Evolutionary conservation across 345 rosid species (phyloP), one percentile per base, ranked within the genome.

Genomic region (Gossypium anomalum): DNA sequence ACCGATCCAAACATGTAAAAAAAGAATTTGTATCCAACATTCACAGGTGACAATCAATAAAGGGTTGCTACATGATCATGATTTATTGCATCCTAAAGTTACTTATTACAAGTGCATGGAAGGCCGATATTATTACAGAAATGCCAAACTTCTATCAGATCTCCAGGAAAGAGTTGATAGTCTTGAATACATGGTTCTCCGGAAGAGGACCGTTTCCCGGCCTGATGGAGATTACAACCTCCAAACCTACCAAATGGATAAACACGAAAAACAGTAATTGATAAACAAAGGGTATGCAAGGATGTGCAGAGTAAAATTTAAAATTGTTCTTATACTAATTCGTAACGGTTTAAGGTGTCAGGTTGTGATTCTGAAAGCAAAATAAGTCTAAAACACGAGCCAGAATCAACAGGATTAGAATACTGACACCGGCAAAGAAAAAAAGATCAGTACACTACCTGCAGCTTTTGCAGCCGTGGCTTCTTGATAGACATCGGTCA

Each of bases 401-500:
- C 51, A 13, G 72, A 51, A 52, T 29, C 41, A 52, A 23, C 55
- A 20, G 17, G n/a, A 41, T 22, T 63, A 65, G 68, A 59, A 67
- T 70, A 55, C 5, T 12, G 62, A 56, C 52, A 58, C 15, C 9
- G 9, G 16, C 13, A 20, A 11, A 68, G 11, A 3, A 8, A 6
- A 45, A 23, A 47, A 10, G n/a, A 60, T 10, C 34, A 68, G 27
- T 12, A 27, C 61, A 2, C 70, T 85, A 92, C 97, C 97, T 87
- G 98, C 95, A 16, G 85, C 86, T 82, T 85, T 88, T 71, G 98
- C 97, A 71, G 98, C 99, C 9, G 78, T 76, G 51, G 97, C 98
- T 90, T 96, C 99, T 88, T 88, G 97, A 77, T 85, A 70, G 65
- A 93, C 86, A 85, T 93, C 97, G 0, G 97, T 96, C 17, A 93